Percentiles rank a stretch among this genome's conserved stretches.
phyloP scores from a whole-genome alignment of 2,329 filamentous ascomycete genomes.

The Thelonectria rubi region DNA sequence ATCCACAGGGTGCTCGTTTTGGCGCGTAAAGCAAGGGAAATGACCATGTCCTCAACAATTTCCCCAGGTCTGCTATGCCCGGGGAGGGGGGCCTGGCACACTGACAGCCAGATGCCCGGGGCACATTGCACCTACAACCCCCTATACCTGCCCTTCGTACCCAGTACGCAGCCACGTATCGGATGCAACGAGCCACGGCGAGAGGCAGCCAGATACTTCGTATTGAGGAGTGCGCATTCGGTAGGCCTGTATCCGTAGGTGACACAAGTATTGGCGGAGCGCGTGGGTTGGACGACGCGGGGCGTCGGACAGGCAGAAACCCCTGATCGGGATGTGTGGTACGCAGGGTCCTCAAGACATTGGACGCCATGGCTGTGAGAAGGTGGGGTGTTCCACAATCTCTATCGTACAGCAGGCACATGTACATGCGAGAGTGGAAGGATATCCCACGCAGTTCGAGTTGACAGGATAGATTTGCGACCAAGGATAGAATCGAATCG shows the following conservation, averaged over 20 bases:
- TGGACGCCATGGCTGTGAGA: conserved; percentile 3
- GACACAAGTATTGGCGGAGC: background rate
- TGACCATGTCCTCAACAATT: conserved; percentile 2
- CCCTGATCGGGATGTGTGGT: conserved; percentile 8
- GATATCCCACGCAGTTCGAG: conserved; percentile 13
- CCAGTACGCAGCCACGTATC: background rate
- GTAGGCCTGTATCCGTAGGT: background rate
- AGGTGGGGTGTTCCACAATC: conserved; percentile 4
- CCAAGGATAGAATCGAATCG: conserved; percentile 10
- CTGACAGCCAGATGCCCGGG: background rate
- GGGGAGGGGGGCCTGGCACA: background rate
- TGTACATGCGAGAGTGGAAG: background rate
- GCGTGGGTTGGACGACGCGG: conserved; percentile 5
- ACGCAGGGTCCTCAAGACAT: conserved; percentile 1
- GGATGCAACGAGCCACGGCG: background rate
- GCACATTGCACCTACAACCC: background rate
- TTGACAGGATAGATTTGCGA: conserved; percentile 21
- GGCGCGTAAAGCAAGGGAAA: background rate
- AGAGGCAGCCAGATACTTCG: background rate
- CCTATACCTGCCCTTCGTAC: no score
- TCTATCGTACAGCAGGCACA: conserved; percentile 3
- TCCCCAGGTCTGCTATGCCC: background rate
- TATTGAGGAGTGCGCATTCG: background rate
- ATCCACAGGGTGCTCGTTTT: background rate
- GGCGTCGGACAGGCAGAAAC: conserved; percentile 12